phyloP scores from a whole-genome alignment of 2,329 filamentous ascomycete species.

The Stylonectria norvegica region DNA sequence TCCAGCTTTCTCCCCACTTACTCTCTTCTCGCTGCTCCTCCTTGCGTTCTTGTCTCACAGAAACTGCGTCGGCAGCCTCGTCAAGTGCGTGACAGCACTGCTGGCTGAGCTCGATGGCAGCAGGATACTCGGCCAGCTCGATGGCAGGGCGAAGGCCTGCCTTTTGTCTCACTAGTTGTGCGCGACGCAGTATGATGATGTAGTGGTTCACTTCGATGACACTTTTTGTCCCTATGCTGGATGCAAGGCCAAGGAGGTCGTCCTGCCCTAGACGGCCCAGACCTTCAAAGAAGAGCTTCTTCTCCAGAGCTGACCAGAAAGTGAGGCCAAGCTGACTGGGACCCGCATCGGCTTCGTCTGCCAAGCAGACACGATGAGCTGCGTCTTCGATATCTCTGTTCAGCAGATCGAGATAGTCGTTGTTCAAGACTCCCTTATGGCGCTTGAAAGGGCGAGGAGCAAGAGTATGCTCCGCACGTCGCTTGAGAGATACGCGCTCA shows the following conservation, averaged over 20 bases:
- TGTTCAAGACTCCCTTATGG: constrained; percentile 41
- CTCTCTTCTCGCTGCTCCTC: constrained; percentile 59
- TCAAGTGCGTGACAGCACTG: constrained; percentile 66
- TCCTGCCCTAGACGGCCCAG: constrained; percentile 62
- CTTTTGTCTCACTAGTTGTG: constrained; percentile 38
- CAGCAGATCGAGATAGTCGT: constrained; percentile 47
- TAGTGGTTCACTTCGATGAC: constrained; percentile 71
- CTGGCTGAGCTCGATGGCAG: constrained; percentile 68
- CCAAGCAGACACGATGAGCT: constrained; percentile 34
- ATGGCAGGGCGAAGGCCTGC: constrained; percentile 33
- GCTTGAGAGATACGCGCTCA: constrained; percentile 28
- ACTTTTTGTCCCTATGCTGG: constrained; percentile 66
- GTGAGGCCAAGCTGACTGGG: constrained; percentile 64
- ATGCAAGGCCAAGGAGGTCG: constrained; percentile 60
- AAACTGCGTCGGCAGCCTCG: constrained; percentile 62
- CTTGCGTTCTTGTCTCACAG: constrained; percentile 59
- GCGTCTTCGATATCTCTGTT: constrained; percentile 59
- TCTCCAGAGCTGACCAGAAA: constrained; percentile 69
- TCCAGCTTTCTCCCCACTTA: constrained; percentile 63
- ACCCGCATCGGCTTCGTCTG: constrained; percentile 32
- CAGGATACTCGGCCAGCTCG: constrained; percentile 57
- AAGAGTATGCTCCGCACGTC: constrained; percentile 23
- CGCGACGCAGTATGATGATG: constrained; percentile 57
- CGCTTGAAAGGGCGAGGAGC: constrained; percentile 42
- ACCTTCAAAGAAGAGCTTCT: constrained; percentile 64